Evolutionary conservation across 1,139 yeast species (phyloP).

Genomic region (Arxiozyma slooffiae): DNA sequence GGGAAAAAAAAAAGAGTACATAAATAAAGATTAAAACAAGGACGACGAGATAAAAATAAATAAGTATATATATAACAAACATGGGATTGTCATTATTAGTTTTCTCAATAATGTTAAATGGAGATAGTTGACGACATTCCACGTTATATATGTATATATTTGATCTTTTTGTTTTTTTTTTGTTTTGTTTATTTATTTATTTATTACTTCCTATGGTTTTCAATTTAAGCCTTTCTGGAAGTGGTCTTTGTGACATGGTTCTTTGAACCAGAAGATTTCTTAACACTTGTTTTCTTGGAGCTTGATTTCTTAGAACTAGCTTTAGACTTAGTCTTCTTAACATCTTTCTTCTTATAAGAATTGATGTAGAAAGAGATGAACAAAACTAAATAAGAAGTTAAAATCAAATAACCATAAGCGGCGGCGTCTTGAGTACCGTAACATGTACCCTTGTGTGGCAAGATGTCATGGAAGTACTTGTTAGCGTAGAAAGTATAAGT

Average conservation of each 20-base stretch:
- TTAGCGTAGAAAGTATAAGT: conserved; percentile 71
- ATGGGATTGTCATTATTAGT: too few relatives aligned
- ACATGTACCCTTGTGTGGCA: conserved; percentile 83
- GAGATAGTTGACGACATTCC: background rate
- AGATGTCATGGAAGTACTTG: conserved; percentile 42
- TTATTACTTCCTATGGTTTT: background rate
- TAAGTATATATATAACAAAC: too few relatives aligned
- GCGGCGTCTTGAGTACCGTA: conserved; percentile 93
- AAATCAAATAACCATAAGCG: conserved; percentile 75
- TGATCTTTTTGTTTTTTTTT: too few relatives aligned
- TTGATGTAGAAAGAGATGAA: conserved; percentile 90
- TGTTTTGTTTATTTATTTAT: too few relatives aligned
- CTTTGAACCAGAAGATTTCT: conserved; percentile 31
- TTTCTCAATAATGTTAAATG: background rate
- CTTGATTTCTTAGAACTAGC: conserved; percentile 35
- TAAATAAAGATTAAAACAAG: background rate
- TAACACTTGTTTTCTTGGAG: background rate
- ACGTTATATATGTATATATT: too few relatives aligned
- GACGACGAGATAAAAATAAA: background rate
- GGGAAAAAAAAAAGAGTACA: too few relatives aligned
- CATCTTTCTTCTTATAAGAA: conserved; percentile 51
- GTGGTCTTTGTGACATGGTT: conserved; percentile 33
- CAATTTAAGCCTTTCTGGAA: conserved; percentile 35
- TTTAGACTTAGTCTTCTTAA: conserved; percentile 25
- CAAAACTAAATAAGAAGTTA: conserved; percentile 80